Base-by-base conservation (phyloP, 176 grass and related monocot species). In the Themeda triandra region DNA sequence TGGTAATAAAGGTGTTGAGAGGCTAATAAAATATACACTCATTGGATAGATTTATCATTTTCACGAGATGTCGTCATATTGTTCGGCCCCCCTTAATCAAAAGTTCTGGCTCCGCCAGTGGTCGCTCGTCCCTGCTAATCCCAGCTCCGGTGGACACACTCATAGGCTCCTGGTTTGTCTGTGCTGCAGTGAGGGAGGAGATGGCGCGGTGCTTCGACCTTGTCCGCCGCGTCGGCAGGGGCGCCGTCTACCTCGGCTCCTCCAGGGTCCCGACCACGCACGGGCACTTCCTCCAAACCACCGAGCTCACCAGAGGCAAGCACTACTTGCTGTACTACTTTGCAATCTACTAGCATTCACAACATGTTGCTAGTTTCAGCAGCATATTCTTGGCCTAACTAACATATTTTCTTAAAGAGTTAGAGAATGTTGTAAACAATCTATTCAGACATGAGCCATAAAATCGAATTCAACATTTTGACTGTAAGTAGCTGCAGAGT, bases 221-320 rank as follows among this genome's bases (percentile, higher is more conserved):
- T 21, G 91, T 98, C 63, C 81, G 87, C 77, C 88, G 86, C 83
- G 87, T 98, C 18, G 93, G 91, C 19, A 84, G 91, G 80, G 96
- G 96, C 44, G 80, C 86, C 41, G 59, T 95, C 69, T 95, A 95
- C 86, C 87, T 95, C 23, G 91, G 96, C 64, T 98, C 96, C 73
- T 95, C 93, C 35, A 87, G 89, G 85, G 85, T 93, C 49, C 81
- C 79, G 18, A 8, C 71, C 28, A 40, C 59, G 36, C 93, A 93
- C 69, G 80, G 83, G 3, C 93, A 98, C 71, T 98, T 92, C 79
- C 68, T 77, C 69, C 93, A 87, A 29, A 72, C 96, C 32, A 54
- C 85, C 12, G 87, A 95, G 80, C 80, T 95, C 30, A 86, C 93
- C 0, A 87, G 87, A 95, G 95, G 95, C 56, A 80, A 90, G 92